Base-by-base conservation (phyloP, 2,329 filamentous ascomycete genomes). In the Bisporella sp. region DNA sequence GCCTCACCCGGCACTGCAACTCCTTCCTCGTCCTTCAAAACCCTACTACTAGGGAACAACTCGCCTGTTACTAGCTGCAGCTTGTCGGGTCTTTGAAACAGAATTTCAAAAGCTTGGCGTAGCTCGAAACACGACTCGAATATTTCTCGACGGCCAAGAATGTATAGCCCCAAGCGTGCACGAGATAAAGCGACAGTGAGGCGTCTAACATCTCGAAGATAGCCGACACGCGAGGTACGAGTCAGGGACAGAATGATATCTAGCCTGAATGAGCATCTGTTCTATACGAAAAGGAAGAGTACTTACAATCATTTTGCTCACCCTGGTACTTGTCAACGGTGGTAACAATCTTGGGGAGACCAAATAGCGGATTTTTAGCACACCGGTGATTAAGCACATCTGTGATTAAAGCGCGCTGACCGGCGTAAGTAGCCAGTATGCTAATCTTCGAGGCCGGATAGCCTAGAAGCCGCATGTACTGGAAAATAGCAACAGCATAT, bases 271-370 rank as follows among this genome's bases (percentile, higher is more conserved):
- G 62, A 53, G 31, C 45, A 21, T 7, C 3, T 30, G 21, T 12
- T 37, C 48, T 21, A n/a, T n/a, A 37, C 33, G 31, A 37, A 44
- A 9, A 33, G 13, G n/a, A 12, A 5, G 21, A 31, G 39, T 50
- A 81, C 87, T 77, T 77, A 93, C 89, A 97, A 64, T 99, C 93
- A 69, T 99, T 99, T 70, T 99, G 93, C 74, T 99, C 93, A 66
- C 93, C 95, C 72, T 99, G 93, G 64, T 97, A 99, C 68, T 96
- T 96, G 72, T 99, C 93, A 56, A 99, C 92, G 5, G 95, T 99
- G 4, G 89, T 91, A 31, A 99, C 89, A 48, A 87, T 85, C 68
- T 85, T 87, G 13, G 93, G 93, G 68, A 96, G 72, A 6, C 92
- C 91, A 69, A 99, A 99, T 21, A 97, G 73, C 2, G 83, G 73